Conservation (phyloP, 2,329 filamentous ascomycete genomes). For the Aciculosporium take region DNA sequence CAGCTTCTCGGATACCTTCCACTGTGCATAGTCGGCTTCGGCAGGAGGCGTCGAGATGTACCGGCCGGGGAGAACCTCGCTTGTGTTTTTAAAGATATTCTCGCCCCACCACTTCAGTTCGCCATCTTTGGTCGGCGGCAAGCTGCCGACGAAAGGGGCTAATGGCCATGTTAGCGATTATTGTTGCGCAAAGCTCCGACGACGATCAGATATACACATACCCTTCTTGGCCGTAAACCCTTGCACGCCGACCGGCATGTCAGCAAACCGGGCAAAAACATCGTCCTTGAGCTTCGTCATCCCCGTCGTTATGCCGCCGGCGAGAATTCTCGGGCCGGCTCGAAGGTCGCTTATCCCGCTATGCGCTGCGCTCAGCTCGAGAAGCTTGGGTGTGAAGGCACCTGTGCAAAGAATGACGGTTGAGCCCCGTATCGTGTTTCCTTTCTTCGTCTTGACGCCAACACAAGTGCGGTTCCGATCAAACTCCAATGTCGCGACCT, state of each 20-base stretch:
- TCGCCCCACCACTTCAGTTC: constrained; percentile 49
- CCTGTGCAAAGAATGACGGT: constrained; percentile 41
- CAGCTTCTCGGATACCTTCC: constrained; percentile 40
- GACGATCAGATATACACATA: constrained; percentile 5
- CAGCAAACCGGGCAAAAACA: constrained; percentile 28
- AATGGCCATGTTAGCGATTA: constrained; percentile 8
- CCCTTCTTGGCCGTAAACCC: constrained; percentile 23
- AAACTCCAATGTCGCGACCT: constrained; percentile 33
- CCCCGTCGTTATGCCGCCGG: constrained; percentile 44
- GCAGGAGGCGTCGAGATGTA: constrained; percentile 42
- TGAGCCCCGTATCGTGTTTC: constrained; percentile 30
- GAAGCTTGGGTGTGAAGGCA: constrained; percentile 41
- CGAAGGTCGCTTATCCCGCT: constrained; percentile 33
- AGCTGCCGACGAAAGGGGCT: constrained; percentile 43
- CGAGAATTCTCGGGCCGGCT: constrained; percentile 39
- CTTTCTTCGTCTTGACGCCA: constrained; percentile 34
- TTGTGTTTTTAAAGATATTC: constrained; percentile 43
- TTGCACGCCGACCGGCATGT: constrained; percentile 35
- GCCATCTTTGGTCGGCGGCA: constrained; percentile 37
- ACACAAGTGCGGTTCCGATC: constrained; percentile 27
- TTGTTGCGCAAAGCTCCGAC: no score
- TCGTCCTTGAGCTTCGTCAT: constrained; percentile 37
- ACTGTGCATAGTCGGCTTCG: constrained; percentile 44
- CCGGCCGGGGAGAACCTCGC: constrained; percentile 36
- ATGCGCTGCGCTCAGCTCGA: constrained; percentile 34